Evolutionary conservation across 352 stramenopile species (phyloP).

Genomic region (Globisporangium solare): DNA sequence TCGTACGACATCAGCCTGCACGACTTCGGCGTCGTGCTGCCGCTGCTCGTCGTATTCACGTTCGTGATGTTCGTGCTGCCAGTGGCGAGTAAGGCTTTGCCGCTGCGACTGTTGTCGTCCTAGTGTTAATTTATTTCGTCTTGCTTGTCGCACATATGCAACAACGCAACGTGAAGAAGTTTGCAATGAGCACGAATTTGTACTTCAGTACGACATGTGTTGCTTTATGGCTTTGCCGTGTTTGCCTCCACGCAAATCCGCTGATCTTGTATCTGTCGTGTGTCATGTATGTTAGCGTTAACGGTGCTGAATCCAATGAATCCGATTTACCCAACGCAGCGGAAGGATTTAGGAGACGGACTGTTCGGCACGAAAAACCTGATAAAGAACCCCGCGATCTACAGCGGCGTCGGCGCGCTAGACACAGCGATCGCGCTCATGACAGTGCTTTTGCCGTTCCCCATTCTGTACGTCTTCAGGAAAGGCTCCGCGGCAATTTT

Average conservation of each 20-base stretch:
- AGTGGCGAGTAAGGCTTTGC: constrained; percentile 26
- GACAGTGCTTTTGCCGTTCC: constrained; percentile 56
- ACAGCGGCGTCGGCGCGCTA: constrained; percentile 52
- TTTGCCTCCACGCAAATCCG: too few species aligned
- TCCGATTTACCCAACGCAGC: constrained; percentile 32
- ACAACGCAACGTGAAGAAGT: constrained; percentile 74
- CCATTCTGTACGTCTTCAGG: constrained; percentile 46
- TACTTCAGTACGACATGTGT: constrained; percentile 56
- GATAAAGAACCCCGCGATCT: constrained; percentile 62
- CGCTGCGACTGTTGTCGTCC: too few species aligned
- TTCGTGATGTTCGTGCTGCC: constrained; percentile 55
- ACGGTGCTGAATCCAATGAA: constrained; percentile 70
- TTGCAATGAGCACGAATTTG: constrained; percentile 66
- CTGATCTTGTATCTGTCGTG: not conserved
- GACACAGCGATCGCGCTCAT: constrained; percentile 58
- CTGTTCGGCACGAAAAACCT: constrained; percentile 52
- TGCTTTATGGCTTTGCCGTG: not conserved
- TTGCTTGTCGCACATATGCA: constrained; percentile 10
- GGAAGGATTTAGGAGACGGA: constrained; percentile 42
- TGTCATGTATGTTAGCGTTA: constrained; percentile 25
- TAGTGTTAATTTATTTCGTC: not conserved
- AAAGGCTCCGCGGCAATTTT: too few species aligned
- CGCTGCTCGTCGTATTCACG: constrained; percentile 61
- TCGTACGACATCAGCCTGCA: constrained; percentile 63
- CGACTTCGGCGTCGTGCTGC: constrained; percentile 54